Base-by-base conservation (phyloP, 306 rosid species). In the Hippophae gyantsensis region DNA sequence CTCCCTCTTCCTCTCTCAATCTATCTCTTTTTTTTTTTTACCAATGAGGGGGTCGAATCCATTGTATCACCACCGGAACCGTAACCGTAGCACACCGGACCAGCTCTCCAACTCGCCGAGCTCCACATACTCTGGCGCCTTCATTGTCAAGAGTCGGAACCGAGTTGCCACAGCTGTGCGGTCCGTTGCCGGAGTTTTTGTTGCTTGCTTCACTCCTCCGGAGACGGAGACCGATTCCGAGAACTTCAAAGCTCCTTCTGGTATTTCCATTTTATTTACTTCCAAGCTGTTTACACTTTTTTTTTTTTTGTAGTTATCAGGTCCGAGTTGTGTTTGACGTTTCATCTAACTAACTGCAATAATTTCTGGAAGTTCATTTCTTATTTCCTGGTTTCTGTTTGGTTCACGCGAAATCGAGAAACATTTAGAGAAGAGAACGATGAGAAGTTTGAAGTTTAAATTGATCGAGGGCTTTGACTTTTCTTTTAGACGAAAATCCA, bases 141-240 rank as follows among this genome's bases (percentile, higher is more conserved):
- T 78, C 40, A 23, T 61, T 13, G 32, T 42, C 8, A 13, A n/a
- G 41, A 76, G 72, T 42, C 71, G 67, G 13, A 77, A 62, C 48
- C 65, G 86, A 1, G 65, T 86, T 6, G 27, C 76, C 6, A 62
- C 63, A 25, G 97, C 81, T 3, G 89, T 88, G 7, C 80, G 75
- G 43, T 78, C 94, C 6, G 49, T 89, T 7, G 87, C 75, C 3
- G 84, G 90, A 49, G 61, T 74, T 13, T 86, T 93, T 47, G 42
- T 69, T 10, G 53, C 78, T 8, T 88, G 99, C 81, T 86, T 93
- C 73, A 69, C 85, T 1, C 89, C 95, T 13, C 95, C 97, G 67
- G 84, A 82, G 32, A n/a, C 59, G 5, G 75, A 50, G 38, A 75
- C 51, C 1, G 81, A 75, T 58, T 74, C 87, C 41, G 81, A 52